phyloP scores from a whole-genome alignment of 345 rosid species.

The Pistacia atlantica region DNA sequence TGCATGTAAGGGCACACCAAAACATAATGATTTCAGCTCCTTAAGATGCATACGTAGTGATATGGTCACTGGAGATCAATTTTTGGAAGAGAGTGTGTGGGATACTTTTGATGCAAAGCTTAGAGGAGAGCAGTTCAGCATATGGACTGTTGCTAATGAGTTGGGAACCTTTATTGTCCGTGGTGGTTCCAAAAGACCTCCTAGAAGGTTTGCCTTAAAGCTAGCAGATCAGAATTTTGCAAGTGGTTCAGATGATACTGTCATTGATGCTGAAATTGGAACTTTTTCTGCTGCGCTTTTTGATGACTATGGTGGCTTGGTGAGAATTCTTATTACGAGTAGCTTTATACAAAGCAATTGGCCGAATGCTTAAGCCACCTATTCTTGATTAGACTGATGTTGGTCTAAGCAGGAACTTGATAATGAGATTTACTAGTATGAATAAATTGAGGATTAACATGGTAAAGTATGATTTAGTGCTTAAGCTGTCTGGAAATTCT shows the following conservation, averaged over 20 bases:
- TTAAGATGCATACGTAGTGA: constrained; percentile 85
- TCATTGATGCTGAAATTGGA: constrained; percentile 70
- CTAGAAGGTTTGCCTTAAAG: constrained; percentile 88
- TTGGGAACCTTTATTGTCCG: constrained; percentile 85
- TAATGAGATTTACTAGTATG: neutral
- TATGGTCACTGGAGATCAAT: constrained; percentile 83
- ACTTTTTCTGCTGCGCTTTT: constrained; percentile 89
- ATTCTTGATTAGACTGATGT: neutral
- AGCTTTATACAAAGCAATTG: constrained; percentile 4
- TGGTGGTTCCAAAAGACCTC: constrained; percentile 83
- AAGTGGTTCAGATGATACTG: constrained; percentile 69
- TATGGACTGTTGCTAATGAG: constrained; percentile 79
- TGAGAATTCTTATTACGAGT: constrained; percentile 35
- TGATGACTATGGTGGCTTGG: constrained; percentile 99
- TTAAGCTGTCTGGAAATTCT: neutral
- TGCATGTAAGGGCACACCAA: constrained; percentile 76
- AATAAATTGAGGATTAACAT: constrained; percentile 6
- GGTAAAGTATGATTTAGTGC: neutral
- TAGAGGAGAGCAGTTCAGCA: constrained; percentile 71
- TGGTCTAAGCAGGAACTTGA: neutral
- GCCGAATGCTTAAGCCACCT: neutral
- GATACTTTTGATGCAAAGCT: constrained; percentile 73
- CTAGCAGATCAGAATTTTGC: constrained; percentile 67
- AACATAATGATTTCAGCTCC: constrained; percentile 55
- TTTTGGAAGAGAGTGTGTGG: constrained; percentile 90